Evolutionary conservation across 2,329 filamentous ascomycete species (phyloP).

Genomic region (Chaetomium sp.): DNA sequence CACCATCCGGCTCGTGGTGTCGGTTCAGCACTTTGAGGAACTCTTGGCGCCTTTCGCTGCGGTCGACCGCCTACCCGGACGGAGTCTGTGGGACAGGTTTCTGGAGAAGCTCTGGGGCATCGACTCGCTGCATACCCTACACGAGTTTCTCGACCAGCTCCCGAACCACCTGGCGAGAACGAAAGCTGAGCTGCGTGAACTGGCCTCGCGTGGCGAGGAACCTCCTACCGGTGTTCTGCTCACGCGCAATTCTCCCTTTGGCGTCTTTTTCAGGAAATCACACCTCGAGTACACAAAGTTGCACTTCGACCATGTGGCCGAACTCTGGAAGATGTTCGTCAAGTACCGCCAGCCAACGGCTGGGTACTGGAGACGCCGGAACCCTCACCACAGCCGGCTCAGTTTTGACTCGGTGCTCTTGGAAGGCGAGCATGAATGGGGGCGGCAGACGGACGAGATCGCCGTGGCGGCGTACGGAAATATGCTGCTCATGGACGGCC

Average conservation of each 20-base stretch:
- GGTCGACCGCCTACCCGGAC: slow-evolving; percentile 65
- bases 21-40: slow-evolving; percentile 61
- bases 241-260: slow-evolving; percentile 75
- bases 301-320: slow-evolving; percentile 75
- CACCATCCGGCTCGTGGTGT: slow-evolving; percentile 55
- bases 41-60: slow-evolving; percentile 57
- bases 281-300: slow-evolving; percentile 78
- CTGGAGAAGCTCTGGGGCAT: slow-evolving; percentile 81
- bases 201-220: slow-evolving; percentile 55
- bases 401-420: slow-evolving; percentile 61
- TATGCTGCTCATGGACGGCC: slow-evolving; percentile 49
- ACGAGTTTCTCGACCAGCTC: slow-evolving; percentile 70
- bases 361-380: slow-evolving; percentile 63
- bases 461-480: slow-evolving; percentile 53
- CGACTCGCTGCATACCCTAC: slow-evolving; percentile 78
- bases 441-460: slow-evolving; percentile 39
- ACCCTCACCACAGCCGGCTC: slow-evolving; percentile 58
- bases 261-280: slow-evolving; percentile 75
- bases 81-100: slow-evolving; percentile 85
- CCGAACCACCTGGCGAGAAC: slow-evolving; percentile 61
- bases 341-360: slow-evolving; percentile 78
- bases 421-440: slow-evolving; percentile 54
- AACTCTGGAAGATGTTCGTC: slow-evolving; percentile 81
- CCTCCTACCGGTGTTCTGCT: slow-evolving; percentile 60
- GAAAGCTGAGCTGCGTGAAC: slow-evolving; percentile 60